These are phyloP conservation scores for Holtermanniella nyarrowii DNA, from an alignment of 768 basidiomycete species.

Conservation along the genomic window DNA sequence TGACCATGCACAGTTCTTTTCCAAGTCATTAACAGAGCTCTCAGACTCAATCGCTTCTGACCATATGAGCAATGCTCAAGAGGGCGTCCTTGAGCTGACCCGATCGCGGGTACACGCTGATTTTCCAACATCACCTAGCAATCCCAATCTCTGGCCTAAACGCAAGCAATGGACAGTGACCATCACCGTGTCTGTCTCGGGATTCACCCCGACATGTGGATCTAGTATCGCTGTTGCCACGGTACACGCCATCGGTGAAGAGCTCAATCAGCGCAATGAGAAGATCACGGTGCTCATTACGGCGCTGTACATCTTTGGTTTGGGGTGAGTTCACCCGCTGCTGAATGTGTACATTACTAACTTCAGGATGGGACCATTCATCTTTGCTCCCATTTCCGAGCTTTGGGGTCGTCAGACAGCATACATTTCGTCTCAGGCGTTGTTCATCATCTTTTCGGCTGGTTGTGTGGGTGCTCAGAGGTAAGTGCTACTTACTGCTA, in stretches of 20 bases:
- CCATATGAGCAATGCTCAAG: too few relatives aligned
- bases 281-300: slow-evolving; percentile 25
- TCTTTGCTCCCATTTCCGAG: slow-evolving; percentile 34
- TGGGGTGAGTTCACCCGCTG: slow-evolving; percentile 21
- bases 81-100: too few relatives aligned
- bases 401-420: slow-evolving; percentile 32
- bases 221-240: slow-evolving; percentile 28
- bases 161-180: slow-evolving; percentile 21
- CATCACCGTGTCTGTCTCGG: slow-evolving; percentile 21
- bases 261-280: slow-evolving; percentile 21
- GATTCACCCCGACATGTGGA: slow-evolving; percentile 29
- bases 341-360: not conserved
- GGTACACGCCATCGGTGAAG: slow-evolving; percentile 22
- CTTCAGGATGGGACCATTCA: slow-evolving; percentile 29
- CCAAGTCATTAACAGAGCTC: too few relatives aligned
- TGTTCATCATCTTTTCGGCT: slow-evolving; percentile 24
- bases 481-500: slow-evolving; percentile 11
- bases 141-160: slow-evolving; percentile 24
- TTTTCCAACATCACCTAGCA: slow-evolving; percentile 17
- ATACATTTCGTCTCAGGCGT: slow-evolving; percentile 16
- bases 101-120: slow-evolving; percentile 6
- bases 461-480: slow-evolving; percentile 23
- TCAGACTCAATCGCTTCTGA: too few relatives aligned
- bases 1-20: too few relatives aligned
- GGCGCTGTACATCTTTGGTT: slow-evolving; percentile 27